Evolutionary conservation across 2,329 filamentous ascomycete genomes (phyloP).

Genomic region (Alternaria ventricosa): DNA sequence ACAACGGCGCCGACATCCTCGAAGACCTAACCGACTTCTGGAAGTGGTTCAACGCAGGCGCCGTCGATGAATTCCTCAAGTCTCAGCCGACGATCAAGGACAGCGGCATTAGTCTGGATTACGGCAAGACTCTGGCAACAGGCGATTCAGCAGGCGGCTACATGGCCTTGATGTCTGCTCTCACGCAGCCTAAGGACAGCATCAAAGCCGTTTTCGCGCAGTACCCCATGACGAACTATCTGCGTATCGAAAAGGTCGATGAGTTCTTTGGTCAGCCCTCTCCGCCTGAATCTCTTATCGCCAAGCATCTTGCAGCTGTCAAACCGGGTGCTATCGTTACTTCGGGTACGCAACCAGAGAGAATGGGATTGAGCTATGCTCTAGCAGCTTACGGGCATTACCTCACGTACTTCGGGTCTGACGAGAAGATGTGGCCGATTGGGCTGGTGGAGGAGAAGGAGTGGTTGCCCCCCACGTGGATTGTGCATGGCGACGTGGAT

Average conservation of each 20-base stretch:
- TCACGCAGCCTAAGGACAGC: constrained; percentile 23
- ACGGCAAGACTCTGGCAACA: constrained; percentile 33
- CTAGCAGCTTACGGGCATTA: constrained; percentile 30
- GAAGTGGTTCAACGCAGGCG: constrained; percentile 49
- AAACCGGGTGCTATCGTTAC: constrained; percentile 27
- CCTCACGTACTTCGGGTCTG: constrained; percentile 36
- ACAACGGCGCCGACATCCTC: constrained; percentile 55
- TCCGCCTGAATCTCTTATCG: constrained; percentile 21
- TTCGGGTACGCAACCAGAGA: constrained; percentile 24
- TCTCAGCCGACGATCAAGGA: constrained; percentile 9
- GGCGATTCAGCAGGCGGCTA: constrained; percentile 52
- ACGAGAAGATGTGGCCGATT: constrained; percentile 35
- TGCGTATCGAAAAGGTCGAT: constrained; percentile 3
- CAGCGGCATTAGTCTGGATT: constrained; percentile 26
- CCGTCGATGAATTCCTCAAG: constrained; percentile 14
- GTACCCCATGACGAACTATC: constrained; percentile 39
- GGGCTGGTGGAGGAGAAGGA: constrained; percentile 29
- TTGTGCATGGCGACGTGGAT: constrained; percentile 42
- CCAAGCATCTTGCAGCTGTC: constrained; percentile 29
- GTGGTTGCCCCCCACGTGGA: constrained; percentile 37
- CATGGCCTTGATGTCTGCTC: constrained; percentile 43
- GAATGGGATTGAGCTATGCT: constrained; percentile 21
- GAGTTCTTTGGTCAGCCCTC: constrained; percentile 6
- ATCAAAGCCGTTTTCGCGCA: constrained; percentile 34
- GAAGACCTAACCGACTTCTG: constrained; percentile 58